Percentiles rank a stretch among this genome's conserved stretches.
Conservation (phyloP, 257 asterid genomes). For the Avicennia marina region DNA sequence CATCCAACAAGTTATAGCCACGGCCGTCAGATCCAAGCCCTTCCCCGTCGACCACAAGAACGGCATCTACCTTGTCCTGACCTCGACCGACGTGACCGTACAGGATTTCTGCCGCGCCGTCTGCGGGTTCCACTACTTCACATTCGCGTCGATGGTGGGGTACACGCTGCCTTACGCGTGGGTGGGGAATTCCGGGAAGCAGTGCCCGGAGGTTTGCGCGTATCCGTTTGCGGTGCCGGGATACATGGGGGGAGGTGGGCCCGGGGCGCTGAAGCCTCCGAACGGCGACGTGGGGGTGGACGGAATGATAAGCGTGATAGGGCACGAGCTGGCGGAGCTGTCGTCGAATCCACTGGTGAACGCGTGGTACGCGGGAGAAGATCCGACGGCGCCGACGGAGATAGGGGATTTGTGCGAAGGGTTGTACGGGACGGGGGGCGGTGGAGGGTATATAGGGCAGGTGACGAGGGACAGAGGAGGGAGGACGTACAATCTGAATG, state of each 20-base stretch:
- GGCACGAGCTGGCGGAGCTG: slow-evolving; percentile 88
- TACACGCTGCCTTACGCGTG: slow-evolving; percentile 83
- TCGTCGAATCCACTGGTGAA: slow-evolving; percentile 88
- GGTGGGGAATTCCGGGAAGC: slow-evolving; percentile 85
- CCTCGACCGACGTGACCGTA: slow-evolving; percentile 74
- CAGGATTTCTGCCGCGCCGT: slow-evolving; percentile 94
- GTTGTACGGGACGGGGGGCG: slow-evolving; percentile 87
- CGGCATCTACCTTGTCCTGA: slow-evolving; percentile 77
- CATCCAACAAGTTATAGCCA: slow-evolving; percentile 64
- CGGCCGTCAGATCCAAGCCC: slow-evolving; percentile 70
- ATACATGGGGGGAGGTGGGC: slow-evolving; percentile 76
- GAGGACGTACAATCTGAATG: slow-evolving; percentile 65
- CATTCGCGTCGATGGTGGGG: slow-evolving; percentile 79
- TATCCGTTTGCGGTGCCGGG: slow-evolving; percentile 82
- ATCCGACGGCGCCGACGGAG: slow-evolving; percentile 90
- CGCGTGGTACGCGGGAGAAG: slow-evolving; percentile 99
- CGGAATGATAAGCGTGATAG: slow-evolving; percentile 91
- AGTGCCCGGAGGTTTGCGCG: slow-evolving; percentile 95
- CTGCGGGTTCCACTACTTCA: slow-evolving; percentile 94
- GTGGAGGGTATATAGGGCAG: slow-evolving; percentile 86
- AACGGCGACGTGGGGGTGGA: slow-evolving; percentile 78
- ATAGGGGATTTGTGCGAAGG: slow-evolving; percentile 92
- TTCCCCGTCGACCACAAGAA: slow-evolving; percentile 76
- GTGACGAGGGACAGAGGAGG: slow-evolving; percentile 58
- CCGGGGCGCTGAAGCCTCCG: slow-evolving; percentile 52